Evolutionary conservation across 768 basidiomycete species (phyloP), one percentile per base, ranked within the genome.

Genomic region (Trametes gibbosa): DNA sequence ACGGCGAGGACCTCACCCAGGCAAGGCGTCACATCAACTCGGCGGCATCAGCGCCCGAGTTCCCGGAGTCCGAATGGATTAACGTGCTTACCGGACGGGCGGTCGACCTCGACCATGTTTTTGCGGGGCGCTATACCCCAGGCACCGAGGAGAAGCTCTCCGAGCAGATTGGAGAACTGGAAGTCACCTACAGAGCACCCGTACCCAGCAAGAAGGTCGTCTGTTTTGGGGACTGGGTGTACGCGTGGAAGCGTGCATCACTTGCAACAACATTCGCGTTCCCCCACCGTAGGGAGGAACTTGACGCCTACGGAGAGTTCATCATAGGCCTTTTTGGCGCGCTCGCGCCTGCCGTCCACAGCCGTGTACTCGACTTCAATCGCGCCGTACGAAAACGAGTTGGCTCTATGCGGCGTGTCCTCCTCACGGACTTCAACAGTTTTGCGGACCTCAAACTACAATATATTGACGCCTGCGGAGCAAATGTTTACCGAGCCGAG

Each of bases 311-410:
- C n/a, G n/a, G n/a, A n/a, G n/a, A n/a, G n/a, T n/a, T n/a, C 29
- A 3, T 76, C 54, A 39, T 41, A 5, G 46, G 50, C 0, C 41
- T 69, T 8, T 75, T 76, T 63, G 24, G 50, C 16, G 27, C 65
- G 8, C 42, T 63, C 34, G 16, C 71, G 71, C 40, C 6, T 6
- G 2, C 19, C 58, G 27, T 40, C 14, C 16, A 17, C 19, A 10
- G 12, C 14, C 47, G 52, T 8, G 56, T 78, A 63, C 64, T 78
- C 54, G 27, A 64, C 6, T 73, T 63, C 54, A 75, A 79, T 58
- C 59, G 63, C n/a, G 72, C 71, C 0, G 55, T 75, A 14, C 48
- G 74, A 2, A 65, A 67, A 1, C 19, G 45, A 5, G 69, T 73
- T 19, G 63, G 53, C n/a, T 61, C 64, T 5, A 57, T 64, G 27